Base-by-base conservation (phyloP, 495 filamentous ascomycete genomes). In the Daldinia loculata region DNA sequence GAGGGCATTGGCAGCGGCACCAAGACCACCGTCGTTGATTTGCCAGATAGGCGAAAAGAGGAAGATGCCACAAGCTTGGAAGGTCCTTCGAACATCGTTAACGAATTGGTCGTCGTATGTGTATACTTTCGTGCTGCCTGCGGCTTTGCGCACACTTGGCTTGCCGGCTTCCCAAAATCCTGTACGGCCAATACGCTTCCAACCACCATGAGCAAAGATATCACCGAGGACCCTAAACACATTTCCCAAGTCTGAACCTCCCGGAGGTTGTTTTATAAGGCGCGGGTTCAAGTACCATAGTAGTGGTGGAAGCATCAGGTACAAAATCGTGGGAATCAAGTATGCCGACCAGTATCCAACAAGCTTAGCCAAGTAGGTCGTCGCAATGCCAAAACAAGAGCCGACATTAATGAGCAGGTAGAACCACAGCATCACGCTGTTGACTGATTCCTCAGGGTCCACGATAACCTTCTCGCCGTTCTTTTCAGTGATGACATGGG, bases 371-470 rank as follows among this genome's bases (percentile, higher is more conserved):
- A 80, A 58, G 55, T 84, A 84, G 0, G 79, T 76, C 27, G 81
- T 82, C 22, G 82, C 77, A 45, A 84, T 80, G 88, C 82, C 64
- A 84, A 82, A 63, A 86, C 88, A 63, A 87, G 87, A 45, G 84
- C 92, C 92, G 55, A 95, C 45, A 80, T 95, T 94, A 83, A 94
- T 92, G 70, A 89, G 89, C 50, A 86, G 79, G 75, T 93, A 93
- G 78, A 92, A 92, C 79, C 80, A 82, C 58, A 84, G 60, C 80
- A 82, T 81, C 62, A 95, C 89, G 50, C 89, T 85, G 80, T 92
- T 90, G 64, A 91, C 86, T 11, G 91, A 93, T 52, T 92, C 84
- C 50, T 87, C 82, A 1, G 92, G 92, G 73, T 94, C 91, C 43
- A 94, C 87, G 58, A 95, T 87, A 26, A 92, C 89, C 34, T 87